Evolutionary conservation across 768 basidiomycete species (phyloP), one percentile per base, ranked within the genome.

Genomic region (Lactarius hengduanensis): DNA sequence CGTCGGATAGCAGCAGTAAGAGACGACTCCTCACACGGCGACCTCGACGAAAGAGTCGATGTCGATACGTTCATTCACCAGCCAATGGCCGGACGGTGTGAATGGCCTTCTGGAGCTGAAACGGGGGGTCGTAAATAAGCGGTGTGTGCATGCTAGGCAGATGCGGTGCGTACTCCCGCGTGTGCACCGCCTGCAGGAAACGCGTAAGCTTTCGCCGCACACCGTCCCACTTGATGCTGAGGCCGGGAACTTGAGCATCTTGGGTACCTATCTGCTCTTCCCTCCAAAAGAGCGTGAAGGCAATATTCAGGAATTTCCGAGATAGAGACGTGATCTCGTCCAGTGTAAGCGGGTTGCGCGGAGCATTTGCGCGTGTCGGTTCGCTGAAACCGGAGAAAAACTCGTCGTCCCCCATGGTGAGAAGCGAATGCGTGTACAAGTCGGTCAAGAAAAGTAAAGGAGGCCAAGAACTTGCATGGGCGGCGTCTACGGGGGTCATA

Each of bases 401-500:
- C 74, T 98, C 97, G 76, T 98, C 96, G 71, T 99, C 97, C 1
- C 92, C 92, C 83, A 98, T 92, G 0, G 94, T 94, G 38, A 94
- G 80, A 38, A 98, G 83, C 1, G 88, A 84, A 66, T 96, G 91
- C 2, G 86, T 83, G 76, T 97, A 96, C 13, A 97, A 75, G 59
- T 96, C 89, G 1, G 85, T 82, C 9, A 96, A 83, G 63, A 97
- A 83, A 9, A 98, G 78, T 1, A 98, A 76, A 2, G 90, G 80
- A 0, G 88, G 82, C 86, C 91, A 94, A 11, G 79, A 75, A 0
- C 75, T 30, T 0, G 77, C 78, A 61, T 84, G 77, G 1, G 77
- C 73, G 0, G 81, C 75, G 66, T 87, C 87, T 83, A 63, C 18
- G 62, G 16, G 43, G 58, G 58, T 5, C 26, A 53, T 26, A 6